Evolutionary conservation across 1,284 basidiomycete species (phyloP), one percentile per base, ranked within the genome.

Genomic region (Entoloma clypeatum): DNA sequence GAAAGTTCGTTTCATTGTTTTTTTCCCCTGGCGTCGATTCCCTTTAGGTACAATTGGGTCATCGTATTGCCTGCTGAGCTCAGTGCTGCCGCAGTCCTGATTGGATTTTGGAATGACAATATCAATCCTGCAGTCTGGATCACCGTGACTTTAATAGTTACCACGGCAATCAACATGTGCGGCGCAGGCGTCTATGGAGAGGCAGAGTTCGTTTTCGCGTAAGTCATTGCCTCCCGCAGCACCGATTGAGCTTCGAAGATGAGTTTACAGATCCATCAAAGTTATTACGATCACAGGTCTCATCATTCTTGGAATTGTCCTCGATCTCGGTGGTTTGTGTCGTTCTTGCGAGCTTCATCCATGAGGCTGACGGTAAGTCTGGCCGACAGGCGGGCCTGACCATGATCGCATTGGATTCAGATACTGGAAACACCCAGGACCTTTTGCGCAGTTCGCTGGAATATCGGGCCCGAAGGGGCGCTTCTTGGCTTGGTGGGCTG

Each of bases 121-220:
- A 67, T 83, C 49, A 88, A 74, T 58, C 77, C 79, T 46, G 81
- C 81, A 7, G 79, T 68, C 32, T 91, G 88, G 88, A 82, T 93
- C 43, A 72, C 81, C 0, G 67, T 93, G 46, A 84, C 79, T 53
- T 65, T 91, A 50, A 61, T 84, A 19, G 71, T 92, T 11, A 81
- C 86, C 30, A 60, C 91, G 23, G 65, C 63, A 34, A 89, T 93
- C 64, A 93, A 92, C 60, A 62, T 86, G 55, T 67, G 84, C 41
- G 88, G 87, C n/a, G 77, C 84, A 30, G 78, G 81, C 70, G 75
- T 71, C 22, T 84, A 82, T 53, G 83, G 83, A 45, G 85, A 88
- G 60, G 74, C 75, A 11, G 86, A 89, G 60, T 88, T 89, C 54
- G 65, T 81, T 28, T 85, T 82, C 53, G 80, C 78, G 69, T 73